These are phyloP conservation scores for Coleophoma crateriformis DNA, from an alignment of 2,329 filamentous ascomycete species.

Conservation along the genomic window DNA sequence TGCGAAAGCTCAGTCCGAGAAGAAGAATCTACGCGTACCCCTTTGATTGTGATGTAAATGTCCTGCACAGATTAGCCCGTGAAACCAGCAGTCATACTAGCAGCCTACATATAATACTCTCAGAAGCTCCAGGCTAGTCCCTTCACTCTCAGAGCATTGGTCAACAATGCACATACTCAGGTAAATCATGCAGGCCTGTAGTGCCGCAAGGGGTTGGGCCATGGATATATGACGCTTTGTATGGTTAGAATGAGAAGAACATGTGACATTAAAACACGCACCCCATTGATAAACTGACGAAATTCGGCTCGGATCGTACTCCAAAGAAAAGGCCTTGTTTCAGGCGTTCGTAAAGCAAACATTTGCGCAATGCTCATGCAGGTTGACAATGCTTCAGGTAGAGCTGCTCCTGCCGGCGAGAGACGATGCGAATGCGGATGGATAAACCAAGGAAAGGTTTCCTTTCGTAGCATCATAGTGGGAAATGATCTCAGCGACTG, in stretches of 20 bases:
- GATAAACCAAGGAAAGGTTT: constrained; percentile 20
- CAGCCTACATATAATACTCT: neutral
- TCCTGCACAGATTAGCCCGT: neutral
- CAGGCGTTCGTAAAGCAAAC: constrained; percentile 12
- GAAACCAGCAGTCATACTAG: neutral
- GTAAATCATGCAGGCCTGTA: constrained; percentile 5
- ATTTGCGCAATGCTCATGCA: constrained; percentile 21
- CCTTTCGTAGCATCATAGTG: constrained; percentile 16
- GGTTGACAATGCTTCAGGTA: constrained; percentile 9
- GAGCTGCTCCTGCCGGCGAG: neutral
- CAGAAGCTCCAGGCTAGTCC: constrained; percentile 1
- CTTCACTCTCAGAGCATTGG: neutral
- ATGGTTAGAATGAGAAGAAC: neutral
- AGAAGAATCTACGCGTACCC: neutral
- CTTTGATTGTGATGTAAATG: neutral
- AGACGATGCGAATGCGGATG: constrained; percentile 8
- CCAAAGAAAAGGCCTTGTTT: constrained; percentile 14
- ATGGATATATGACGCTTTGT: neutral
- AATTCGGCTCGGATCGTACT: constrained; percentile 10
- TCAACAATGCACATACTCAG: constrained; percentile 5
- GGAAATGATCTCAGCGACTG: constrained; percentile 12
- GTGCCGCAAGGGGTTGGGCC: constrained; percentile 1
- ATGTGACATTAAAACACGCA: neutral
- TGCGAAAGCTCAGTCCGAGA: neutral
- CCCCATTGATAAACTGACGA: constrained; percentile 1